Percentiles rank a stretch among this genome's conserved stretches.
Evolutionary conservation across 169 alveolate species (phyloP).

Genomic region (Plasmodium fragile): DNA sequence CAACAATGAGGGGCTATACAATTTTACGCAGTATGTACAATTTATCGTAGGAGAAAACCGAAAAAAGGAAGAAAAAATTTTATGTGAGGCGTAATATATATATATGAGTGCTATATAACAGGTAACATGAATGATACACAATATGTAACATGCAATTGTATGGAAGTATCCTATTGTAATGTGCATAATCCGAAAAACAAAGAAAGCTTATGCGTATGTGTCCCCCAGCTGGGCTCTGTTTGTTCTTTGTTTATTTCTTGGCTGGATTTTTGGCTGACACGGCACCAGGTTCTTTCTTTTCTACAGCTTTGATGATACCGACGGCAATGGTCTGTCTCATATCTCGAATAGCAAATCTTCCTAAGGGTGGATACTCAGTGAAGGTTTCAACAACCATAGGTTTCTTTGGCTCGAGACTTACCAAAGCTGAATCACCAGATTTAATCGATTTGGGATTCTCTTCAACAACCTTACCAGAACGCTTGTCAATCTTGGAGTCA

Average conservation of each 20-base stretch:
- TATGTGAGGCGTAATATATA: slow-evolving; percentile 2
- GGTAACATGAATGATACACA: neutral
- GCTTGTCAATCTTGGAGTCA: slow-evolving; percentile 95
- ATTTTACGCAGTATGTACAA: neutral
- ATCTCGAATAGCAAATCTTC: slow-evolving; percentile 99
- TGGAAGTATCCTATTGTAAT: neutral
- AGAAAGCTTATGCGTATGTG: neutral
- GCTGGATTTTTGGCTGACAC: slow-evolving; percentile 83
- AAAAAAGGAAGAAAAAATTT: neutral
- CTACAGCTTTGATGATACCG: slow-evolving; percentile 97
- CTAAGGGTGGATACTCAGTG: slow-evolving; percentile 98
- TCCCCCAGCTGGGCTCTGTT: too few relatives aligned
- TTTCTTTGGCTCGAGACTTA: slow-evolving; percentile 95
- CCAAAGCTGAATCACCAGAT: slow-evolving; percentile 98
- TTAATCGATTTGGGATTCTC: slow-evolving; percentile 96
- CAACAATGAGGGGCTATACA: slow-evolving; percentile 13
- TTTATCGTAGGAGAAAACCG: neutral
- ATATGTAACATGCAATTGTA: neutral
- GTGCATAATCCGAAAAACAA: slow-evolving; percentile 7
- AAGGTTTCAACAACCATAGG: slow-evolving; percentile 97
- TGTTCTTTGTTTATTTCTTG: slow-evolving; percentile 7
- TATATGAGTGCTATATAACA: neutral
- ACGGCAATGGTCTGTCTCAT: slow-evolving; percentile 99
- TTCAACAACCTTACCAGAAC: slow-evolving; percentile 96
- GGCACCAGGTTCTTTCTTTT: slow-evolving; percentile 95